These are phyloP conservation scores for Phytophthora fragariaefolia DNA, from an alignment of 352 stramenopile genomes.

Conservation along the genomic window DNA sequence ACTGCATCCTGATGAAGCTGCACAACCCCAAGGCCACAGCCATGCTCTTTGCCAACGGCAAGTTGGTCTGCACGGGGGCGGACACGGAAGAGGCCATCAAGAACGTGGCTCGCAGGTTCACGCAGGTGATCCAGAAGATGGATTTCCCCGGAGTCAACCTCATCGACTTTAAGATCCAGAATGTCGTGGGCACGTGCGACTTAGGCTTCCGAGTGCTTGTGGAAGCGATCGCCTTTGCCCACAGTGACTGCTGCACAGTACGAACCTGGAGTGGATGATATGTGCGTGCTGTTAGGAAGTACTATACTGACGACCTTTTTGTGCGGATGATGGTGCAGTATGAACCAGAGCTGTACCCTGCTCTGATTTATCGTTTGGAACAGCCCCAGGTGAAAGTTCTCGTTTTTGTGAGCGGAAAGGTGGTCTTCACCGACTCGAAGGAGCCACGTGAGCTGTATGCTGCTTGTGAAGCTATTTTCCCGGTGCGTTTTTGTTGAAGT, in stretches of 20 bases:
- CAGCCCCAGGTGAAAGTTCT: conserved; percentile 98
- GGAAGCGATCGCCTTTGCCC: conserved; percentile 79
- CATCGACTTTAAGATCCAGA: conserved; percentile 91
- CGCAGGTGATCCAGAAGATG: conserved; percentile 88
- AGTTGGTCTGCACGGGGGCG: conserved; percentile 82
- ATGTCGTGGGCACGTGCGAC: conserved; percentile 76
- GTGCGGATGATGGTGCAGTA: conserved; percentile 70
- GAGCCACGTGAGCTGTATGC: conserved; percentile 74
- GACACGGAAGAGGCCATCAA: conserved; percentile 81
- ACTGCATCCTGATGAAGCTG: conserved; percentile 88
- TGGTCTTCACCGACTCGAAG: conserved; percentile 97
- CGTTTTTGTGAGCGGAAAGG: conserved; percentile 98
- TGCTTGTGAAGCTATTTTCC: conserved; percentile 87
- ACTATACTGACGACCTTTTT: too few species aligned
- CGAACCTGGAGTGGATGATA: neutral
- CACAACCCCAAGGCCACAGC: conserved; percentile 68
- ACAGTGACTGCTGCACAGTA: conserved; percentile 80
- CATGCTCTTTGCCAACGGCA: conserved; percentile 88
- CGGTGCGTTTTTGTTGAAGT: conserved; percentile 41
- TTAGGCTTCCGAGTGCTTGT: conserved; percentile 83
- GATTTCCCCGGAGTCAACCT: conserved; percentile 85
- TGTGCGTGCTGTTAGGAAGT: neutral
- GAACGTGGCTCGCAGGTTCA: conserved; percentile 76
- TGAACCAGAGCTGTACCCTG: conserved; percentile 99
- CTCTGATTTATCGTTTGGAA: conserved; percentile 98